Conservation (phyloP, 768 basidiomycete genomes). For the Kwoniella dendrophila region DNA sequence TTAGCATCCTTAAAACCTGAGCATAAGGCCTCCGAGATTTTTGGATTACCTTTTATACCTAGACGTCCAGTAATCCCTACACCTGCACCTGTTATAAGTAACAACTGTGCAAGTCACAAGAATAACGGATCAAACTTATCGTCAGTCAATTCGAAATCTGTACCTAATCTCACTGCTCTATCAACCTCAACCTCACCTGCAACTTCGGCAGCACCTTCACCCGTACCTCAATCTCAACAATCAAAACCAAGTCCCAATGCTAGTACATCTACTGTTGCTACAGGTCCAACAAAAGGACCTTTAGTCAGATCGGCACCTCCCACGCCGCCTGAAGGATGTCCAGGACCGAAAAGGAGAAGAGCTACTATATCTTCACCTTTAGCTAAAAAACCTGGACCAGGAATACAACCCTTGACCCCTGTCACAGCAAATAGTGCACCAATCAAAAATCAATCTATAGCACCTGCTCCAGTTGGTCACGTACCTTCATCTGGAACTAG, state of each 20-base stretch:
- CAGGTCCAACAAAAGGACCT: conserved; percentile 27
- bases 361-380: conserved; percentile 38
- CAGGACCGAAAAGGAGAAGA: conserved; percentile 42
- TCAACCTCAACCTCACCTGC: conserved; percentile 12
- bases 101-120: neutral
- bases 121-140: conserved; percentile 3
- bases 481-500: conserved; percentile 19
- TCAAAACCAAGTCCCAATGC: neutral
- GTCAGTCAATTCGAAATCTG: conserved; percentile 34
- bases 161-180: conserved; percentile 31
- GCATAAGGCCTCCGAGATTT: conserved; percentile 25
- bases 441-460: neutral
- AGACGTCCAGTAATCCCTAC: conserved; percentile 4
- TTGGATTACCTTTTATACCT: conserved; percentile 25
- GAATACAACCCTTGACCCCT: conserved; percentile 8
- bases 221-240: neutral
- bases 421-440: neutral
- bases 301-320: conserved; percentile 39
- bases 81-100: neutral
- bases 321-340: conserved; percentile 41
- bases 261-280: neutral
- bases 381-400: conserved; percentile 19
- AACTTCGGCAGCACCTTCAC: neutral
- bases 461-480: neutral
- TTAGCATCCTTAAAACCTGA: conserved; percentile 26